A percentile compares a stretch with the other conserved stretches of the same genome.
Evolutionary conservation across 2,329 filamentous ascomycete species (phyloP).

Genomic region (Aspergillus awamori): DNA sequence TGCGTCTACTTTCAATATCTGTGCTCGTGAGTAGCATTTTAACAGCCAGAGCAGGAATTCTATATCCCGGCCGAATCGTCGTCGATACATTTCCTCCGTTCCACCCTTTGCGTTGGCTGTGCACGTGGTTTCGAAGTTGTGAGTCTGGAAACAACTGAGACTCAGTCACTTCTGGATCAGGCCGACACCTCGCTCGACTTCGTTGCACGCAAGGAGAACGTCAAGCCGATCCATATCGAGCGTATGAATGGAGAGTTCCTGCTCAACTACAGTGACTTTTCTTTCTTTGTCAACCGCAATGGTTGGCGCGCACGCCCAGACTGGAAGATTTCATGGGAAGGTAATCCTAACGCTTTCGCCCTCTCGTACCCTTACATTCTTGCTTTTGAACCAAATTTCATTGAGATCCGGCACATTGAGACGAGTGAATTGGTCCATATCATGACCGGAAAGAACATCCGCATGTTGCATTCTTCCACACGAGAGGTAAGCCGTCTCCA

Average conservation of each 20-base stretch:
- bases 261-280: constrained; percentile 97
- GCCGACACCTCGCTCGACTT: constrained; percentile 98
- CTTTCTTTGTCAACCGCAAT: constrained; percentile 98
- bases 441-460: constrained; percentile 92
- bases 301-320: constrained; percentile 95
- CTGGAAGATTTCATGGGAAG: constrained; percentile 98
- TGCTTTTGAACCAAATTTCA: constrained; percentile 95
- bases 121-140: constrained; percentile 96
- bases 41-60: constrained; percentile 67
- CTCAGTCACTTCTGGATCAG: constrained; percentile 93
- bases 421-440: constrained; percentile 90
- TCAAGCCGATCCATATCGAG: constrained; percentile 95
- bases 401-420: constrained; percentile 94
- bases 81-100: constrained; percentile 95
- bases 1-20: constrained; percentile 29
- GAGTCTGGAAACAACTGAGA: constrained; percentile 94
- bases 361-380: constrained; percentile 96
- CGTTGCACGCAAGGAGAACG: constrained; percentile 88
- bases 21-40: constrained; percentile 8
- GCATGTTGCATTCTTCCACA: constrained; percentile 96
- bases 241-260: constrained; percentile 95
- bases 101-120: constrained; percentile 94
- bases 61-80: constrained; percentile 99
- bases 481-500: constrained; percentile 72
- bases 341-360: constrained; percentile 86